Evolutionary conservation across 768 basidiomycete species (phyloP), one percentile per base, ranked within the genome.

Genomic region (Amanita rubescens): DNA sequence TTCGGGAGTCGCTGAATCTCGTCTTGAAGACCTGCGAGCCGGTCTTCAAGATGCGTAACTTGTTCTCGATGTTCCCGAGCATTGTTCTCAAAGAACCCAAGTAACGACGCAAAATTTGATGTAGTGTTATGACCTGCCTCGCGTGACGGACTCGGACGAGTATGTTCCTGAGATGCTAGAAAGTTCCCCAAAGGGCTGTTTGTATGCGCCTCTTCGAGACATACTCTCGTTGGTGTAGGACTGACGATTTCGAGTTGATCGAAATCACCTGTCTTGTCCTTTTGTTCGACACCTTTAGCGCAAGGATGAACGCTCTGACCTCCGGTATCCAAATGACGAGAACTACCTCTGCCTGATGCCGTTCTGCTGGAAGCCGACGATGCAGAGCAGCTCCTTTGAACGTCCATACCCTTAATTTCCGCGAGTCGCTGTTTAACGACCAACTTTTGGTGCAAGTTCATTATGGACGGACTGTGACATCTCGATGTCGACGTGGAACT

Each of bases 371-470:
- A 46, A 15, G 38, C 55, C 11, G 50, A 51, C 15, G 51, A 51
- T 17, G 55, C 41, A 20, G 63, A 53, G 63, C 15, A 62, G 25
- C 41, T 62, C 56, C 39, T 41, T 45, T 57, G 54, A 27, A 64
- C 65, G 33, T 70, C 67, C 24, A 55, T 67, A 25, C 63, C 60
- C 59, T 84, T 75, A 10, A 87, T 77, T 59, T 85, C 76, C 9
- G 81, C 80, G 12, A 85, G 73, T 33, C 85, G 80, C 57, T 82
- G 78, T 55, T 77, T 79, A 43, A 88, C 86, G 20, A 87, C 76
- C 6, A 84, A 86, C 35, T 79, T 65, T 51, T 75, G 74, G 55
- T 74, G 77, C 14, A 87, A 72, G 54, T 85, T 81, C 24, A 75
- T 68, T 41, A 87, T 78, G 7, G 85, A 87, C 4, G 84, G 80